These are phyloP conservation scores for Ceratocystis cubensis DNA, from an alignment of 2,329 filamentous ascomycete species.

Conservation along the genomic window DNA sequence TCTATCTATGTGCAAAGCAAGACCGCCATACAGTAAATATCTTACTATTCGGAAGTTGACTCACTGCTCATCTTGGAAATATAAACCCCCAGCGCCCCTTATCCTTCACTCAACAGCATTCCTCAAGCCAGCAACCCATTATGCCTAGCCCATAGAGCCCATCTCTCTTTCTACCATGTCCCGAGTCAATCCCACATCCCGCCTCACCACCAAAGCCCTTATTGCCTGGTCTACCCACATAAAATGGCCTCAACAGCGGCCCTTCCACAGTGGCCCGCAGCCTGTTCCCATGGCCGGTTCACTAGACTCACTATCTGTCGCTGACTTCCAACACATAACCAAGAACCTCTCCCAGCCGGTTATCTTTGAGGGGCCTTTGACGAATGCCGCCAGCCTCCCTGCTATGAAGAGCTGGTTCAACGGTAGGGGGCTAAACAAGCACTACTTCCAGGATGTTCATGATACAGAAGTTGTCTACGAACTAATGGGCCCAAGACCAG, in stretches of 20 bases:
- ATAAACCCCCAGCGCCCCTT: too few relatives aligned
- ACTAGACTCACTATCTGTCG: not conserved
- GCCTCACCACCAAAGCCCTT: not conserved
- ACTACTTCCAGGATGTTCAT: slow-evolving; percentile 28
- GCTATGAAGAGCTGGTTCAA: slow-evolving; percentile 50
- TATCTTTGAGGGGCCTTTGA: slow-evolving; percentile 1
- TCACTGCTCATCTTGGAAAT: too few relatives aligned
- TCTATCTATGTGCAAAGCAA: too few relatives aligned
- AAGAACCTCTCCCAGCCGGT: slow-evolving; percentile 11
- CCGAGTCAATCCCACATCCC: not conserved
- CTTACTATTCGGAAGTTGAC: too few relatives aligned
- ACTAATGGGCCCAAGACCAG: slow-evolving; percentile 26
- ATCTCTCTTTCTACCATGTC: not conserved
- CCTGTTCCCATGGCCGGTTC: not conserved
- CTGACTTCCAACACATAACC: slow-evolving; percentile 5
- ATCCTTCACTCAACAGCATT: too few relatives aligned
- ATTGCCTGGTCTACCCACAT: not conserved
- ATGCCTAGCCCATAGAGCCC: not conserved
- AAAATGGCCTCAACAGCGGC: not conserved
- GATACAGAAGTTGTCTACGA: slow-evolving; percentile 32
- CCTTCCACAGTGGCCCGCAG: not conserved
- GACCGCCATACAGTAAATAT: too few relatives aligned
- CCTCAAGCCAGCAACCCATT: too few relatives aligned
- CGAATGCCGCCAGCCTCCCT: slow-evolving; percentile 31
- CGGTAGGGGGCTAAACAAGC: slow-evolving; percentile 8